A percentile compares a stretch with the other conserved stretches of the same genome.
These are phyloP conservation scores for Achaetomium macrosporum DNA, from an alignment of 2,329 filamentous ascomycete species.

Conservation along the genomic window DNA sequence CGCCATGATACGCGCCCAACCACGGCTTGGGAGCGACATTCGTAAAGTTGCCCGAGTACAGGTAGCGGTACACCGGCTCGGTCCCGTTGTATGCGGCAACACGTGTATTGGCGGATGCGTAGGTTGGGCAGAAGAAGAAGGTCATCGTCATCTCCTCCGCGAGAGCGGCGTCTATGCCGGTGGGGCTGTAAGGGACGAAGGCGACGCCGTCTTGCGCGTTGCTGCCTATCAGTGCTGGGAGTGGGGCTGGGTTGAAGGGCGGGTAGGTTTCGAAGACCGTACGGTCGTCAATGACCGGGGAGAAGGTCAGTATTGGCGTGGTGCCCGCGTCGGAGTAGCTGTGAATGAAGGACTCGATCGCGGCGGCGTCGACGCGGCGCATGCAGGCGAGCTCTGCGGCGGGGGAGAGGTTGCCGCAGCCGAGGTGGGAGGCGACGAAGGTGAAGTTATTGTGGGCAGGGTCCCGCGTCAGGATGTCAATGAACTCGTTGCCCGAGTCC, in stretches of 20 bases:
- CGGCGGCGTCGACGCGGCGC: constrained; percentile 28
- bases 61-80: constrained; percentile 25
- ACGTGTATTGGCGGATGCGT: constrained; percentile 15
- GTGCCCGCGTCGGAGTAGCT: not conserved
- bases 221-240: constrained; percentile 24
- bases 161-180: constrained; percentile 13
- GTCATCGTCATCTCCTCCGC: constrained; percentile 11
- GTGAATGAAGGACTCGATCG: constrained; percentile 28
- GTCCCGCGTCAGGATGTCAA: constrained; percentile 30
- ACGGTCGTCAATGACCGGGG: constrained; percentile 28
- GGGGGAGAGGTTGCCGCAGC: constrained; percentile 32
- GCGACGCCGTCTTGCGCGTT: constrained; percentile 24
- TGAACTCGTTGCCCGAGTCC: constrained; percentile 33
- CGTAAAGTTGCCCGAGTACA: constrained; percentile 28
- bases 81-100: constrained; percentile 4
- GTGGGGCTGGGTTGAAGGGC: constrained; percentile 24
- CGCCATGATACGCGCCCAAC: constrained; percentile 28
- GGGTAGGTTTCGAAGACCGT: constrained; percentile 33
- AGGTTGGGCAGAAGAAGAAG: constrained; percentile 25
- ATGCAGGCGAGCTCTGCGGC: constrained; percentile 34
- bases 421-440: constrained; percentile 35
- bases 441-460: constrained; percentile 33
- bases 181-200: constrained; percentile 19
- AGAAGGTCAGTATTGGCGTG: constrained; percentile 25
- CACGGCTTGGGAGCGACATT: constrained; percentile 26